A percentile compares a stretch with the other conserved stretches of the same genome.
Conservation (phyloP, 495 filamentous ascomycete species). For the Neurospora sp. region DNA sequence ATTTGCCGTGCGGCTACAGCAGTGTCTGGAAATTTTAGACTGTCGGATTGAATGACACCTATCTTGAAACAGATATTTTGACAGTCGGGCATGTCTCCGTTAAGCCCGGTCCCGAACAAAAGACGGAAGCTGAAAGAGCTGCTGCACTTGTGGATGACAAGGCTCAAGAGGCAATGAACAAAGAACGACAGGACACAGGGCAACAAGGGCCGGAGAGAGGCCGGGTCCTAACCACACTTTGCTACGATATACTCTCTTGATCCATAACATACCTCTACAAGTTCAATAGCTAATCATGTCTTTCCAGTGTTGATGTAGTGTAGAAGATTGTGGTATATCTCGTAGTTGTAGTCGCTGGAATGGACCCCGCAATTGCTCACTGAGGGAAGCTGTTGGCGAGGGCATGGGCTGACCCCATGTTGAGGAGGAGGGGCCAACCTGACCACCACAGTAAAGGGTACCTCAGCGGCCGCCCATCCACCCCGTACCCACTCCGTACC, state of each 20-base stretch:
- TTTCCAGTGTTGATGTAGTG: neutral
- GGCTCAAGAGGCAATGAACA: neutral
- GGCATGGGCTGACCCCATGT: neutral
- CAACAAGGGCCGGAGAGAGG: neutral
- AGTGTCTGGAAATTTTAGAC: neutral
- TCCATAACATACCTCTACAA: neutral
- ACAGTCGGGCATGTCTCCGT: neutral
- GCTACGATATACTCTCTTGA: neutral
- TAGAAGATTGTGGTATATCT: neutral
- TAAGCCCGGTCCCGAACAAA: neutral
- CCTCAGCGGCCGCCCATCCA: neutral
- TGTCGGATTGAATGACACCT: neutral
- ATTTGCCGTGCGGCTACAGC: neutral
- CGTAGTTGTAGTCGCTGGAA: neutral
- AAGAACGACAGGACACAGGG: neutral
- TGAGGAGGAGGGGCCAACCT: neutral
- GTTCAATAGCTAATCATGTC: neutral
- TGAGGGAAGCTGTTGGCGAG: neutral
- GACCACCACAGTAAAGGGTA: neutral
- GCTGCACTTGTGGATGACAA: neutral
- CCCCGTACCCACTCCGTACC: neutral
- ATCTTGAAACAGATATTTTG: neutral
- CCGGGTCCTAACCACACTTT: neutral
- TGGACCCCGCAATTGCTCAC: neutral
- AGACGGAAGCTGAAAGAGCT: neutral